These are phyloP conservation scores for Marvania coccoides DNA, from an alignment of 139 green algal species.

Conservation along the genomic window DNA sequence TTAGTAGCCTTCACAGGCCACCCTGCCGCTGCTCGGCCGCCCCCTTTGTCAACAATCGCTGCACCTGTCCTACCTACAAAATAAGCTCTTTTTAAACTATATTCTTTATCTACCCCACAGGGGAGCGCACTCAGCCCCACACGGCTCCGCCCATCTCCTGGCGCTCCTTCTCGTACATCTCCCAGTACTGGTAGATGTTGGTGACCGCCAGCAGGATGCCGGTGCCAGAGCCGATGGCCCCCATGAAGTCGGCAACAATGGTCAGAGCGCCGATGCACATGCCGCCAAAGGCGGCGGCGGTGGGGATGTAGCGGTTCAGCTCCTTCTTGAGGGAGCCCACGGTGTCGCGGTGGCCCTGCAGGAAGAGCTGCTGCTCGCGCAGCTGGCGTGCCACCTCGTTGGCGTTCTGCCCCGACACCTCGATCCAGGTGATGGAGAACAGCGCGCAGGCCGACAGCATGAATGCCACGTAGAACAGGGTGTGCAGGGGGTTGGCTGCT, in stretches of 20 bases:
- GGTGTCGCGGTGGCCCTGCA: constrained; percentile 66
- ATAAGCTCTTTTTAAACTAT: neutral
- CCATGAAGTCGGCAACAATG: constrained; percentile 99
- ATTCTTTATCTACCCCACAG: neutral
- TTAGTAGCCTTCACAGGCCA: too few relatives aligned
- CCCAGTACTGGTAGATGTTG: constrained; percentile 87
- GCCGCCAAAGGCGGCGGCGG: constrained; percentile 91
- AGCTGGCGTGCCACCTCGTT: constrained; percentile 97
- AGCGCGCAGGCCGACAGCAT: constrained; percentile 96
- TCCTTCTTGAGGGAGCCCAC: constrained; percentile 86
- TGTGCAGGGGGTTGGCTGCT: constrained; percentile 90
- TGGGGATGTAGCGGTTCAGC: constrained; percentile 94
- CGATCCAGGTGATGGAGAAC: constrained; percentile 99
- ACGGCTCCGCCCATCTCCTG: constrained; percentile 12
- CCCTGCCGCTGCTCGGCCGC: too few relatives aligned
- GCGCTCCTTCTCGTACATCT: constrained; percentile 40
- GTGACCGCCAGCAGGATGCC: constrained; percentile 97
- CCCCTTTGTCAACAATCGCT: too few relatives aligned
- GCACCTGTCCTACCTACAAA: too few relatives aligned
- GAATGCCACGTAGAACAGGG: constrained; percentile 96
- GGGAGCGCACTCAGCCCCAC: constrained; percentile 3
- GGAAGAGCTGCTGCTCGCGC: constrained; percentile 93
- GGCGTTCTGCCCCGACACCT: constrained; percentile 92
- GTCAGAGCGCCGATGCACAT: constrained; percentile 99
- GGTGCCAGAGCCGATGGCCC: constrained; percentile 67